Base-by-base conservation (phyloP, 768 basidiomycete genomes). In the Suillus luteus region DNA sequence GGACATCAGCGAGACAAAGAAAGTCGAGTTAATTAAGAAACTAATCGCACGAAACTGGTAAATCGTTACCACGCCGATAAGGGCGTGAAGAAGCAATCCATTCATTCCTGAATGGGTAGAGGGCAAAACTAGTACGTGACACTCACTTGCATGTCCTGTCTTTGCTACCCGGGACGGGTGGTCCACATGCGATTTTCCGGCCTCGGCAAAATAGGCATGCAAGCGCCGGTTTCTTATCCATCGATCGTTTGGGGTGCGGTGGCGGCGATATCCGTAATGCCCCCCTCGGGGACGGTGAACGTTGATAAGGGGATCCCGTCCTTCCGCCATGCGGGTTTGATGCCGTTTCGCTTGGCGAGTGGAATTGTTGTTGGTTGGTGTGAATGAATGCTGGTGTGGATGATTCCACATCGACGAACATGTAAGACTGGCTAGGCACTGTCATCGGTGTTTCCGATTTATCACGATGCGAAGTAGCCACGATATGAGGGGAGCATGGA, bases 91-190 rank as follows among this genome's bases (percentile, higher is more conserved):
- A 57, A 40, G 55, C 37, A 22, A 24, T 22, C 35, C 15, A 19
- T 54, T n/a, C 46, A 43, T 60, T 49, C 59, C 35, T 27, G n/a
- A 38, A 61, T 31, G 10, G 48, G 33, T 31, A 27, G 31, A 63
- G 62, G 9, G 35, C 40, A 55, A 17, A 19, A 58, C n/a, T 49
- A 27, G 1, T 1, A 11, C n/a, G 52, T 31, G 51, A 62, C 19
- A 82, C 87, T 80, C 67, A 88, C 88, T 87, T 87, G 86, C 87
- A 89, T 0, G 86, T 85, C 65, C 80, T 80, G 65, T 85, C 84
- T 57, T 77, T 76, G 66, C 82, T 85, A 10, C 81, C 83, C 1
- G 82, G 79, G 14, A 79, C 67, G 2, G 86, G 85, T 12, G 86
- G 83, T 0, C 88, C 87, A 64, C 88, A 89, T 10, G 88, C 88